Base-by-base conservation (phyloP, 1,284 basidiomycete genomes). In the Cutaneotrichosporon sp. region DNA sequence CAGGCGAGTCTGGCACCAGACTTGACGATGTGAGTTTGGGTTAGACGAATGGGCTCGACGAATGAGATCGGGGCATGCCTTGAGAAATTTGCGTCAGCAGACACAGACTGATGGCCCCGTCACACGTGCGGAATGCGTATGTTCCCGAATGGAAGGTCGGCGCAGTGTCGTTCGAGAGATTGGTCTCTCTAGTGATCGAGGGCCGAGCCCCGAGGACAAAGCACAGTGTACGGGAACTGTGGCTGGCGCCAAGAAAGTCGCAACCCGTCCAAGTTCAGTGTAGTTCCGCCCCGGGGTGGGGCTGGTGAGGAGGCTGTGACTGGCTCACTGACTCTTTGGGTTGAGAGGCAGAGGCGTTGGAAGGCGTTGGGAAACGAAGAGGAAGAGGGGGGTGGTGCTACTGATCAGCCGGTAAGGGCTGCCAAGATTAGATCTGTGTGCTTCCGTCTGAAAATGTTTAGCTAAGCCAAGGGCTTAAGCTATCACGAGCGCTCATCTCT, bases 71-170 rank as follows among this genome's bases (percentile, higher is more conserved):
- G 42, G 42, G 3, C 42, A 18, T 18, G 18, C 18, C 16, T 13
- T 46, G 42, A n/a, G 42, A 46, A 46, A 18, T 7, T 16, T 46
- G 16, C 42, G 42, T 46, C 42, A 46, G 16, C 18, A 18, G 16
- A n/a, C n/a, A 7, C 42, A 2, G 18, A n/a, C 8, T 18, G 42
- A 46, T n/a, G 42, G 8, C 18, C 14, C n/a, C 34, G 16, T 46
- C 18, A 46, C 42, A 18, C 42, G 42, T 18, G 18, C 42, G 42
- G 16, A 46, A 18, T 46, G 42, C 42, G 42, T 18, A n/a, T n/a
- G 42, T 46, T 46, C 42, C 42, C 42, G 42, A 46, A 46, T 46
- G 42, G 42, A 46, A 46, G 42, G 42, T 46, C 4, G 42, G 42
- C 42, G 42, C 42, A 42, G 40, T 4, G 42, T 46, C 42, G 42